phyloP scores from a whole-genome alignment of 441 rosid species.

The Manihot esculenta region DNA sequence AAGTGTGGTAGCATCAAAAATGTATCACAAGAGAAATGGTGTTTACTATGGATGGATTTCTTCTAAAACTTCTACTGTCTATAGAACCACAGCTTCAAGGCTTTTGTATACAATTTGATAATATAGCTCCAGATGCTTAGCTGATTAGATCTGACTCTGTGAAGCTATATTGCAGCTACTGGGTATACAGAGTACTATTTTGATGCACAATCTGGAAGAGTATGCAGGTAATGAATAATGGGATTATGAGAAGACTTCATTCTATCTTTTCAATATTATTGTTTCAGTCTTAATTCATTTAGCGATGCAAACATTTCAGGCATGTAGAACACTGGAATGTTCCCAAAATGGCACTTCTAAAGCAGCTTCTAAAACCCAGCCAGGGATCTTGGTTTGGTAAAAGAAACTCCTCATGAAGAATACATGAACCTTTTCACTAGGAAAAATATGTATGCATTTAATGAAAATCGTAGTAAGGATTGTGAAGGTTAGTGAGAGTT shows the following conservation, averaged over 20 bases:
- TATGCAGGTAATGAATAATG: constrained; percentile 59
- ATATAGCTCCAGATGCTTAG: background rate
- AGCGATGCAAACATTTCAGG: constrained; percentile 38
- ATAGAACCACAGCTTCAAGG: background rate
- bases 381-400: constrained; percentile 41
- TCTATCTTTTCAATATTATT: background rate
- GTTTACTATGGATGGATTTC: background rate
- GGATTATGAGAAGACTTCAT: background rate
- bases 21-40: background rate
- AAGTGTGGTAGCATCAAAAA: constrained; percentile 14
- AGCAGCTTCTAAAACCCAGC: constrained; percentile 80
- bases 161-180: constrained; percentile 53
- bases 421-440: background rate
- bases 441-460: no score
- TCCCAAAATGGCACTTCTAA: constrained; percentile 83
- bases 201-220: constrained; percentile 62
- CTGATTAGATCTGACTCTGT: background rate
- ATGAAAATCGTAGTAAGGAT: no score
- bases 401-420: constrained; percentile 29
- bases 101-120: background rate
- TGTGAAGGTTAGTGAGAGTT: no score
- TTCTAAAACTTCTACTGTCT: no score
- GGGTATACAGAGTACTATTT: constrained; percentile 88
- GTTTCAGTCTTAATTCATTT: background rate
- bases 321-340: constrained; percentile 97